A percentile compares a stretch with the other conserved stretches of the same genome.
Conservation (phyloP, 2,329 filamentous ascomycete genomes). For the Colletotrichum falcatum region DNA sequence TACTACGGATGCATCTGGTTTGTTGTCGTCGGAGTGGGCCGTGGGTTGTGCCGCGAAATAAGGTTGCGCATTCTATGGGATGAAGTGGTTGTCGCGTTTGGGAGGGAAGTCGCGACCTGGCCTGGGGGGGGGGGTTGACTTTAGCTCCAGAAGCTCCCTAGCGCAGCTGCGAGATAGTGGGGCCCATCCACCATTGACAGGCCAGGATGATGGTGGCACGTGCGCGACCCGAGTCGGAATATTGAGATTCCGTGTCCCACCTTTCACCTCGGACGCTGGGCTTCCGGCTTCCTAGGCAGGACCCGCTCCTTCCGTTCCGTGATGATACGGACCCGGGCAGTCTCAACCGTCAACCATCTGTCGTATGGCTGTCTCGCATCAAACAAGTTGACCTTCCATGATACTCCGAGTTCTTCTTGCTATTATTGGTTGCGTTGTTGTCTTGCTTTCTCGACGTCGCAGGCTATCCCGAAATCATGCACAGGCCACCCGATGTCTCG, state of each 20-base stretch:
- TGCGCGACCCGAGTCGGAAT: not conserved
- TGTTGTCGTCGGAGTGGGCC: not conserved
- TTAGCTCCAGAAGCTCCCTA: slow-evolving; percentile 38
- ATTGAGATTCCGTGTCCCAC: not conserved
- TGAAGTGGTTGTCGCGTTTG: slow-evolving; percentile 35
- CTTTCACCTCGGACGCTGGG: not conserved
- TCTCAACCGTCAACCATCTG: not conserved
- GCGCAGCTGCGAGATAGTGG: slow-evolving; percentile 22
- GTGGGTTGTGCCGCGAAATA: slow-evolving; percentile 6
- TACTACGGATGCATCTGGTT: slow-evolving; percentile 26
- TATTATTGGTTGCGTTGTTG: not conserved
- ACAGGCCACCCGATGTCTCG: not conserved
- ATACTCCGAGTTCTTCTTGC: not conserved
- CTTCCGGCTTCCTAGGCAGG: not conserved
- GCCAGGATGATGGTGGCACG: not conserved
- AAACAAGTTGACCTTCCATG: not conserved
- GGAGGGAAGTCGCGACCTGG: slow-evolving; percentile 34
- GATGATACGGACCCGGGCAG: not conserved
- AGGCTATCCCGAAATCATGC: not conserved
- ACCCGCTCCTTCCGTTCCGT: not conserved
- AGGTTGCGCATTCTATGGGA: slow-evolving; percentile 30
- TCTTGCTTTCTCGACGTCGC: not conserved
- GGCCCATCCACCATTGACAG: slow-evolving; percentile 37
- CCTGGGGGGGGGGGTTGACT: slow-evolving; percentile 11
- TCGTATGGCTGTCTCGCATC: not conserved